Evolutionary conservation across 805 yeast species (phyloP), one percentile per base, ranked within the genome.

Genomic region (Suhomyces pyralidae): DNA sequence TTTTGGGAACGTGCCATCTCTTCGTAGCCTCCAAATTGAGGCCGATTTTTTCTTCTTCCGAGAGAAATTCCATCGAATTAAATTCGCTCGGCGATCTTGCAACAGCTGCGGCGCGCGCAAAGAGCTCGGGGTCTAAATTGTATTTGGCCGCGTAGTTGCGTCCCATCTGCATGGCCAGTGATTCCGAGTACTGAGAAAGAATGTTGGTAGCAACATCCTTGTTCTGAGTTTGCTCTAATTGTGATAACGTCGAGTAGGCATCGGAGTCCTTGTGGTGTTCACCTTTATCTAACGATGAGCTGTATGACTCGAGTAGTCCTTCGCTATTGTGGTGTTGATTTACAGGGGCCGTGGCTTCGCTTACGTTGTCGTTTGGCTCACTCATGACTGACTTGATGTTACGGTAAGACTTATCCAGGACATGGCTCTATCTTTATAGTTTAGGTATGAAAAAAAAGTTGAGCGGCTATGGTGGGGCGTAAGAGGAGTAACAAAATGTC

Each of bases 91-190:
- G 90, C 36, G 73, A 64, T 63, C 83, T 76, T 2, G 88, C 87
- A 19, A 82, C 60, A 7, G 83, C 76, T 2, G 88, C 88, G 9
- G 85, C 88, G 44, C 76, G 68, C 9, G 82, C 84, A 64, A 85
- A 84, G 45, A 85, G 69, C 17, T 82, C 88, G 3, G 75, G 74
- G 57, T 83, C 86, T 60, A 85, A 61, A 8, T 71, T 77, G 57
- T 84, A 73, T 59, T 81, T 81, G 28, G 69, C 56, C 15, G 90
- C 89, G 66, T 84, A 85, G 54, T 79, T 79, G 58, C 88, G 74
- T 38, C 90, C 90, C 88, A 85, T 84, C 55, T 77, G 79, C 81
- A 81, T 81, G 7, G 81, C 87, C 62, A 84, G 86, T 26, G 78
- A 79, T 57, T 82, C 84, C 15, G 83, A 66, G 60, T 85, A 84